A percentile compares a stretch with the other conserved stretches of the same genome.
Conservation (phyloP, 2,329 filamentous ascomycete species). For the Sporothrix brasiliensis region DNA sequence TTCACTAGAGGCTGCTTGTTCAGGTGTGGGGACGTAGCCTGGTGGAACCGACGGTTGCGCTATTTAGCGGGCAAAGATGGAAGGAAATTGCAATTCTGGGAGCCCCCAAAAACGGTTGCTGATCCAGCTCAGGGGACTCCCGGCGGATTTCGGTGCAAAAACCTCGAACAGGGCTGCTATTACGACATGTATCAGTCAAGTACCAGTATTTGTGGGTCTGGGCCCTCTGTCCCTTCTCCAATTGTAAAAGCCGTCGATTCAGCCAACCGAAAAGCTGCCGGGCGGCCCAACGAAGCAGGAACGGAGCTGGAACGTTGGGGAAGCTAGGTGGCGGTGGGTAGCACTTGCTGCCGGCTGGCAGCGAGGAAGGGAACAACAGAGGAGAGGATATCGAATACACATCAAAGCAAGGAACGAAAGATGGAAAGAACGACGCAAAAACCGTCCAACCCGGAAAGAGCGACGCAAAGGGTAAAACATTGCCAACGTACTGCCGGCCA, state of each 20-base stretch:
- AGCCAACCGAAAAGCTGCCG: constrained; percentile 26
- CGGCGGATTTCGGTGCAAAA: not conserved
- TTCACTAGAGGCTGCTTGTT: not conserved
- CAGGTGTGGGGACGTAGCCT: not conserved
- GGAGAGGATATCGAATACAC: not conserved
- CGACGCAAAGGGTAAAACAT: not conserved
- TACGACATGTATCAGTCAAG: constrained; percentile 24
- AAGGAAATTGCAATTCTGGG: constrained; percentile 22
- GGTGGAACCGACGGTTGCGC: constrained; percentile 13
- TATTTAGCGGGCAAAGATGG: not conserved
- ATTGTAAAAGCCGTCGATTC: too few species aligned
- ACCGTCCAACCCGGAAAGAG: too few species aligned
- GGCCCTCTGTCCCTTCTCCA: constrained; percentile 18
- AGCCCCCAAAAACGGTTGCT: not conserved
- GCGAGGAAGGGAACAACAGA: not conserved
- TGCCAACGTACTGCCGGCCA: not conserved
- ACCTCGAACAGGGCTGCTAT: constrained; percentile 7
- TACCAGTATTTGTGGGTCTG: constrained; percentile 25
- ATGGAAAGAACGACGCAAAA: not conserved
- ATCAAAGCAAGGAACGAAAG: not conserved
- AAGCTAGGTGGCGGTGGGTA: constrained; percentile 26
- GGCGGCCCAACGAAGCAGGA: constrained; percentile 32
- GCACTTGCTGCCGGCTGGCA: not conserved
- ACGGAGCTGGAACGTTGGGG: constrained; percentile 35
- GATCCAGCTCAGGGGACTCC: constrained; percentile 2